Base-by-base conservation (phyloP, 2,329 filamentous ascomycete species). In the Chaetothyriales sp. region DNA sequence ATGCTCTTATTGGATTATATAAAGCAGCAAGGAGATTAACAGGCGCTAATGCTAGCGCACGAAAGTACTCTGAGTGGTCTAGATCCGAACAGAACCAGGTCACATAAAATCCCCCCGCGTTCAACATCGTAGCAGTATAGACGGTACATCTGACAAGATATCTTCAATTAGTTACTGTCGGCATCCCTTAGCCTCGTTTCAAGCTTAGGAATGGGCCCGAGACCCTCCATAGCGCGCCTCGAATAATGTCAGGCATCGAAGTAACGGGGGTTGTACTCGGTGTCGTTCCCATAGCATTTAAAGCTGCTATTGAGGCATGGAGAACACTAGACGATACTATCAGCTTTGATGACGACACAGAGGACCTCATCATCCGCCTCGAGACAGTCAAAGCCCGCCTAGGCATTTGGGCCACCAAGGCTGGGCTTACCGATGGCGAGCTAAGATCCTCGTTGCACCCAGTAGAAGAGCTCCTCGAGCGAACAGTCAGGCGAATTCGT, bases 201-300 rank as follows among this genome's bases (percentile, higher is more conserved):
- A n/a, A n/a, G n/a, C n/a, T n/a, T n/a, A n/a, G n/a, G n/a, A n/a
- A n/a, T n/a, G n/a, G n/a, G n/a, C n/a, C n/a, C n/a, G n/a, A n/a
- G n/a, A n/a, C n/a, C n/a, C n/a, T n/a, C n/a, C n/a, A n/a, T n/a
- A n/a, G 29, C 8, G 13, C 37, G 4, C 18, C 18, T 22, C 18
- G 19, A 15, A 45, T 50, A 8, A 60, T 59, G 52, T 48, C 56
- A 7, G 58, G 59, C 9, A 43, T 59, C 28, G 56, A 61, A 28
- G 43, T 60, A 5, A 51, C 55, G 4, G 58, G 56, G 6, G 45
- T 59, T 13, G 52, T 60, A 9, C 53, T 60, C 15, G 59, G 55
- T 2, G 48, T 54, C 10, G 50, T 60, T 43, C 60, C 58, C 15
- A 45, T 61, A 2, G 48, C 48, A 20, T 50, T 46, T 40, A 50